A percentile compares a stretch with the other conserved stretches of the same genome.
phyloP scores from a whole-genome alignment of 2,329 filamentous ascomycete genomes.

The Hypoxylon sp. region DNA sequence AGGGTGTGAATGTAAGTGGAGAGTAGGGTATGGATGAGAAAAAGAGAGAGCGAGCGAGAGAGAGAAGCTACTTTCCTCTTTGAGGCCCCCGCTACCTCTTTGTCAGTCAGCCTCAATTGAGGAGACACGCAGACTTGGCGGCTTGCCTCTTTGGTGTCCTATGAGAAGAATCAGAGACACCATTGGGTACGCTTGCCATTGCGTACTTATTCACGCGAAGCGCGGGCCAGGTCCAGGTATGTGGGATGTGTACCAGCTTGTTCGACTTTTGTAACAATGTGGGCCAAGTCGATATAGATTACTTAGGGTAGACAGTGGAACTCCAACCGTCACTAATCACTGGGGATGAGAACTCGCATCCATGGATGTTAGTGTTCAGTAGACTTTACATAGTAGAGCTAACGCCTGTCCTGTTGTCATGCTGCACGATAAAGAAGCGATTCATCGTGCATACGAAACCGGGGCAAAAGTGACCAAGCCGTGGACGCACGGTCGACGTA shows the following conservation, averaged over 20 bases:
- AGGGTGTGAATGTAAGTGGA: slow-evolving; percentile 48
- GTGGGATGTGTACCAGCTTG: slow-evolving; percentile 17
- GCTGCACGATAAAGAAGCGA: slow-evolving; percentile 42
- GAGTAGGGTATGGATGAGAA: slow-evolving; percentile 34
- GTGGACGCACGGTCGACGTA: slow-evolving; percentile 29
- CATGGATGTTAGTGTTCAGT: slow-evolving; percentile 4
- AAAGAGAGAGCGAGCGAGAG: slow-evolving; percentile 17
- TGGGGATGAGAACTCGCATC: slow-evolving; percentile 8
- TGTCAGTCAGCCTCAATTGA: slow-evolving; percentile 47
- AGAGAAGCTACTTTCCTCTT: slow-evolving; percentile 41
- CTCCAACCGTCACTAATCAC: neutral
- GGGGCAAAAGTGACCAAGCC: slow-evolving; percentile 35
- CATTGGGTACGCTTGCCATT: slow-evolving; percentile 29
- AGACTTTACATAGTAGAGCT: slow-evolving; percentile 17
- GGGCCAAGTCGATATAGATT: neutral
- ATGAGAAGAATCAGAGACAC: slow-evolving; percentile 19
- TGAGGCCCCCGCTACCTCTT: slow-evolving; percentile 41
- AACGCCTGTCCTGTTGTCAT: slow-evolving; percentile 37
- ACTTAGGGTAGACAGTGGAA: slow-evolving; percentile 13
- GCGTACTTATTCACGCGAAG: slow-evolving; percentile 24
- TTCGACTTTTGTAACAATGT: slow-evolving; percentile 19
- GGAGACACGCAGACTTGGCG: slow-evolving; percentile 34
- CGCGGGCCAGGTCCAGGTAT: slow-evolving; percentile 31
- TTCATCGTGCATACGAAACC: slow-evolving; percentile 44
- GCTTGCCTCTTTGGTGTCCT: slow-evolving; percentile 41